Evolutionary conservation across 768 basidiomycete genomes (phyloP), one percentile per base, ranked within the genome.

Genomic region (Rhodosporidiobolus sp.): DNA sequence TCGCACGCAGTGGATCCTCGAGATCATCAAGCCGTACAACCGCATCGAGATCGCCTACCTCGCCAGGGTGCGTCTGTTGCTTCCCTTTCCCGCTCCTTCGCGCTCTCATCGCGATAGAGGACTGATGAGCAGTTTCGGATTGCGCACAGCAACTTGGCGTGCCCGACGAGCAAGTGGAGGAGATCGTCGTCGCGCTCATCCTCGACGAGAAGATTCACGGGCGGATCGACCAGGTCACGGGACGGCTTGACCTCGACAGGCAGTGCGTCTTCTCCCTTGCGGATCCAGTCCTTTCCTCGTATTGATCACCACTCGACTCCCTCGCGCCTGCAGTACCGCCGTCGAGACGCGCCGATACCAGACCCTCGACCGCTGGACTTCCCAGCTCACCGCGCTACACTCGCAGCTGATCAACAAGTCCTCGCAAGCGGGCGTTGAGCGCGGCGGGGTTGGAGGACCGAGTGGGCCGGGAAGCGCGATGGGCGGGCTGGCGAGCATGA

Each of bases 171-270:
- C 94, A 98, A 80, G 94, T 95, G 9, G 95, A 98, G 77, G 92
- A 94, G 69, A 86, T 99, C 28, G 86, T 98, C 50, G 89, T 98
- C 70, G 89, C 90, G 24, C 86, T 98, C 32, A 97, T 99, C 69
- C 83, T 98, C 34, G 96, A 99, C 80, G 92, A 92, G n/a, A 95
- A 92, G 80, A 92, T 99, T 19, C 91, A 95, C 76, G 96, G 96
- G 19, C 86, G 89, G 75, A 97, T 99, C 79, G 95, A 99, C 82
- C 96, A 99, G 82, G 93, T 96, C 50, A 88, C 90, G 49, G 94
- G 94, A 86, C 85, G 92, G 65, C 84, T 99, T 24, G 92, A 98
- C 78, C 84, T 99, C 43, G 74, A 75, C 49, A 59, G 30, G 56
- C 52, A 65, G 63, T 69, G 58, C 58, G 76, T 79, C 49, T 68